Conservation (phyloP, 805 yeast species). For the Spencermartinsiella europaea region DNA sequence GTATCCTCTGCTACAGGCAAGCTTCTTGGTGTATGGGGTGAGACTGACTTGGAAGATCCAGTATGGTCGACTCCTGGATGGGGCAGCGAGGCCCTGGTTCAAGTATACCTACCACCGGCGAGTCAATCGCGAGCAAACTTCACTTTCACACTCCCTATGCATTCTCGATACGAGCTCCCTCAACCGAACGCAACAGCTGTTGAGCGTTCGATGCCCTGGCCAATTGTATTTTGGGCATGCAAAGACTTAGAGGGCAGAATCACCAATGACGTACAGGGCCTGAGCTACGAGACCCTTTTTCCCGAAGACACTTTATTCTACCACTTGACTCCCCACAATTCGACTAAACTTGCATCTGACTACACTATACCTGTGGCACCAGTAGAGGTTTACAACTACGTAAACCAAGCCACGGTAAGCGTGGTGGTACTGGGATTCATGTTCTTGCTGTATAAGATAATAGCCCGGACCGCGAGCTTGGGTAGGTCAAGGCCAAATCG, state of each 20-base stretch:
- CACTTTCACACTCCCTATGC: slow-evolving; percentile 40
- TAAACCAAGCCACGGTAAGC: slow-evolving; percentile 35
- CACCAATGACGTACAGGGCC: slow-evolving; percentile 34
- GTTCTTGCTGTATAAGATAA: slow-evolving; percentile 28
- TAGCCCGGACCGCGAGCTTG: neutral
- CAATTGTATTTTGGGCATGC: slow-evolving; percentile 50
- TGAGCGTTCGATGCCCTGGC: slow-evolving; percentile 31
- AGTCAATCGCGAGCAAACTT: slow-evolving; percentile 22
- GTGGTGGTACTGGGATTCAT: slow-evolving; percentile 34
- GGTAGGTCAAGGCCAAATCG: slow-evolving; percentile 3
- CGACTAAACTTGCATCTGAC: slow-evolving; percentile 19
- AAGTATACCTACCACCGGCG: slow-evolving; percentile 24
- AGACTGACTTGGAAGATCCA: slow-evolving; percentile 54
- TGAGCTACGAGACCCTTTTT: slow-evolving; percentile 45
- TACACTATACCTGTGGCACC: slow-evolving; percentile 43
- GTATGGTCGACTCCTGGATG: slow-evolving; percentile 40
- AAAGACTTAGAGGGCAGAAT: slow-evolving; percentile 35
- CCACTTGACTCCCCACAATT: slow-evolving; percentile 27
- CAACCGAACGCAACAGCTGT: slow-evolving; percentile 18
- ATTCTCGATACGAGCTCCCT: slow-evolving; percentile 49
- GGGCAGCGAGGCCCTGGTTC: slow-evolving; percentile 46
- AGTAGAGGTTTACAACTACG: slow-evolving; percentile 24
- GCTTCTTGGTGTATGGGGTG: slow-evolving; percentile 47
- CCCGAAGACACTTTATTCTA: slow-evolving; percentile 43
- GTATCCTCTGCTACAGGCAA: slow-evolving; percentile 24